phyloP scores from a whole-genome alignment of 2,329 filamentous ascomycete genomes.

The Samsoniella hepiali region DNA sequence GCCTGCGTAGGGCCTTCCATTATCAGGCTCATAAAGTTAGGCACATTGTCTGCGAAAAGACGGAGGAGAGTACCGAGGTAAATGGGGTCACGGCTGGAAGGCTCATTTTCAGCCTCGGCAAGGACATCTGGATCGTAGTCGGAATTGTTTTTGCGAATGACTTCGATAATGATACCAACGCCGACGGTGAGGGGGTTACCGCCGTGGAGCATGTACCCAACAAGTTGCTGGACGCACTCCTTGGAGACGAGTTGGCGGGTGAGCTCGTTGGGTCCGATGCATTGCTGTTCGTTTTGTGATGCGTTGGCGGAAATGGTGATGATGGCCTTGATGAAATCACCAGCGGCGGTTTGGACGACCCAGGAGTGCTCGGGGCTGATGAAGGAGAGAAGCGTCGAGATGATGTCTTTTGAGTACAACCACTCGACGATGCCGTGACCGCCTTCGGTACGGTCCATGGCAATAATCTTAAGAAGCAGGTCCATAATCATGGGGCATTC shows the following conservation, averaged over 20 bases:
- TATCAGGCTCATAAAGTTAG: constrained; percentile 89
- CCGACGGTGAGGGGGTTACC: constrained; percentile 94
- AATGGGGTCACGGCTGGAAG: constrained; percentile 86
- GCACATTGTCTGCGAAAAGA: constrained; percentile 85
- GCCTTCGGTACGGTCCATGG: constrained; percentile 85
- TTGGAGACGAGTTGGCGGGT: constrained; percentile 92
- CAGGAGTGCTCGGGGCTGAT: constrained; percentile 80
- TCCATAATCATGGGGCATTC: constrained; percentile 99
- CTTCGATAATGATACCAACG: constrained; percentile 95
- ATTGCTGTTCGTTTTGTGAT: constrained; percentile 97
- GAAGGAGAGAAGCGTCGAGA: constrained; percentile 82
- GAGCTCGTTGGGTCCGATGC: constrained; percentile 94
- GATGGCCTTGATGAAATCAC: constrained; percentile 97
- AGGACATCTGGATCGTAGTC: constrained; percentile 95
- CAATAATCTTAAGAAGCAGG: constrained; percentile 92
- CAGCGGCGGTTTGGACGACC: constrained; percentile 91
- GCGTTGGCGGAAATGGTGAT: constrained; percentile 99
- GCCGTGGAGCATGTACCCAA: constrained; percentile 85
- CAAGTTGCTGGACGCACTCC: constrained; percentile 77
- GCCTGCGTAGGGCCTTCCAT: constrained; percentile 72
- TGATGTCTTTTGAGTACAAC: constrained; percentile 84
- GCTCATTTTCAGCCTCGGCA: constrained; percentile 71
- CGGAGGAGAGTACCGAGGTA: constrained; percentile 89
- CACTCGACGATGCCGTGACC: constrained; percentile 96
- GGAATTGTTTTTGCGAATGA: constrained; percentile 98